These are phyloP conservation scores for Penicillium sp. DNA, from an alignment of 2,329 filamentous ascomycete species.

Conservation along the genomic window DNA sequence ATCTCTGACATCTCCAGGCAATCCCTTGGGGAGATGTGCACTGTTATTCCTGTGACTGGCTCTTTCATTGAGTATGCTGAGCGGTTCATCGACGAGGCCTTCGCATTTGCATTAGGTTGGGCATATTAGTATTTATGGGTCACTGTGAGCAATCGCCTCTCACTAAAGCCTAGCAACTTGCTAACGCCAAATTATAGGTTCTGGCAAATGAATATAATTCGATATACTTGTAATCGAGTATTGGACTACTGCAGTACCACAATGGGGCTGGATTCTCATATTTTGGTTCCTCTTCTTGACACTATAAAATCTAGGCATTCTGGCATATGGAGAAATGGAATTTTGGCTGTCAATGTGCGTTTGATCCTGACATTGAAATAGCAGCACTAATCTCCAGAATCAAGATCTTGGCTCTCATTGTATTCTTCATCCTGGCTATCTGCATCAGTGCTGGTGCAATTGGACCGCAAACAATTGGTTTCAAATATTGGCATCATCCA, in stretches of 20 bases:
- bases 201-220: slow-evolving; percentile 49
- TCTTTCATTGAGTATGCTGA: slow-evolving; percentile 70
- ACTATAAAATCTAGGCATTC: slow-evolving; percentile 42
- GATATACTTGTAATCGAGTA: slow-evolving; percentile 47
- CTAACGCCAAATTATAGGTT: slow-evolving; percentile 14
- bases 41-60: slow-evolving; percentile 68
- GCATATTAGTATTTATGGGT: slow-evolving; percentile 61
- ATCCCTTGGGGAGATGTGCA: slow-evolving; percentile 71
- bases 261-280: slow-evolving; percentile 49
- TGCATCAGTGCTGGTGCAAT: slow-evolving; percentile 36
- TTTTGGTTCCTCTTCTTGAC: slow-evolving; percentile 47
- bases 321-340: slow-evolving; percentile 56
- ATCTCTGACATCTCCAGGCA: slow-evolving; percentile 57
- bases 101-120: slow-evolving; percentile 68
- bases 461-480: slow-evolving; percentile 32
- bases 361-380: no score
- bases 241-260: slow-evolving; percentile 46
- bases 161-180: neutral
- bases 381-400: slow-evolving; percentile 24
- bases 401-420: slow-evolving; percentile 32
- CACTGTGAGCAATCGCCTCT: slow-evolving; percentile 24
- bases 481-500: slow-evolving; percentile 40
- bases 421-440: slow-evolving; percentile 36
- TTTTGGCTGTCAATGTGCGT: slow-evolving; percentile 42
- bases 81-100: slow-evolving; percentile 69